A percentile compares a stretch with the other conserved stretches of the same genome.
Evolutionary conservation across 1,284 basidiomycete species (phyloP).

Genomic region (Sporisorium sorghi): DNA sequence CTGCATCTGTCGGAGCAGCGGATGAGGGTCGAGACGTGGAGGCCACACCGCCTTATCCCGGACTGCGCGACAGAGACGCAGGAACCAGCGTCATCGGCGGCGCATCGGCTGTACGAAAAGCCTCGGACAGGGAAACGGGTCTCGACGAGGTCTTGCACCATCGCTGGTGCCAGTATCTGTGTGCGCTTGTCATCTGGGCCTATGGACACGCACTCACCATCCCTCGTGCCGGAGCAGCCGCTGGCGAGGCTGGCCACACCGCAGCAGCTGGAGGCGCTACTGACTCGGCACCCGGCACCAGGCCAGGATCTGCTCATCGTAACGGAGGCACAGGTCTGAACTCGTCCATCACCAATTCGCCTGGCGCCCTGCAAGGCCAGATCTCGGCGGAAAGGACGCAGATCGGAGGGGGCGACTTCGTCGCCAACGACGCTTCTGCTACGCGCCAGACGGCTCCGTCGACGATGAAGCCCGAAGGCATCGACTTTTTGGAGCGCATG

Average conservation of each 20-base stretch:
- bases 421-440: slow-evolving; percentile 4
- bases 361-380: slow-evolving; percentile 30
- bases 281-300: slow-evolving; percentile 9
- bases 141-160: slow-evolving; percentile 57
- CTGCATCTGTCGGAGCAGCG: background rate
- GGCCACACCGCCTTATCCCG: slow-evolving; percentile 7
- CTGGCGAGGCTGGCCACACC: slow-evolving; percentile 3
- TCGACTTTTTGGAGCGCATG: slow-evolving; percentile 49
- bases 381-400: slow-evolving; percentile 31
- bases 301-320: slow-evolving; percentile 23
- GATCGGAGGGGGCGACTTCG: slow-evolving; percentile 14
- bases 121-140: slow-evolving; percentile 31
- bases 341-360: slow-evolving; percentile 17
- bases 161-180: slow-evolving; percentile 55
- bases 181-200: slow-evolving; percentile 56
- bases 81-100: slow-evolving; percentile 6
- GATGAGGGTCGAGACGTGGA: slow-evolving; percentile 22
- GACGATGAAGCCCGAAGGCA: slow-evolving; percentile 38
- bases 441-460: slow-evolving; percentile 1
- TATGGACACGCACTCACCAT: slow-evolving; percentile 53
- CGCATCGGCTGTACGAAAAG: slow-evolving; percentile 15
- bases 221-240: slow-evolving; percentile 20
- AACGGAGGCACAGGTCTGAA: slow-evolving; percentile 7
- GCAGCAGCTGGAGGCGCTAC: background rate
- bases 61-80: slow-evolving; percentile 16